phyloP scores from a whole-genome alignment of 1,139 yeast species.

The Blastobotrys persicus region DNA sequence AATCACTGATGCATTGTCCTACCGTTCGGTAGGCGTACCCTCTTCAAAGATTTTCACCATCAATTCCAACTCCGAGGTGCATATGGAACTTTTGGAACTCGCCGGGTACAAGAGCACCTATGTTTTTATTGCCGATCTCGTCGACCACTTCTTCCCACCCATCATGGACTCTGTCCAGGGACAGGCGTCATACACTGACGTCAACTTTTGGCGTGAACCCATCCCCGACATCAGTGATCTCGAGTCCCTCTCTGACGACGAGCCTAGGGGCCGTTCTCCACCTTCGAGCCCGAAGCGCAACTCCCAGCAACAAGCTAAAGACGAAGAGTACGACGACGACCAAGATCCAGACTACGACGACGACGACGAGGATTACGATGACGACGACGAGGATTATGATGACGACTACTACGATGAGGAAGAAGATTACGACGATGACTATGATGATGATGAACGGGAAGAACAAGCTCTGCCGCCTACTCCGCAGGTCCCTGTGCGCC shows the following conservation, averaged over 20 bases:
- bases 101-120: conserved; percentile 91
- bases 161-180: conserved; percentile 28
- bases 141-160: conserved; percentile 97
- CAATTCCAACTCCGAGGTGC: conserved; percentile 95
- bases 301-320: conserved; percentile 13
- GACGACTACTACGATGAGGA: conserved; percentile 35
- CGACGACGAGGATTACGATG: conserved; percentile 37
- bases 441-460: conserved; percentile 35
- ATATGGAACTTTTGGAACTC: conserved; percentile 90
- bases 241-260: conserved; percentile 37
- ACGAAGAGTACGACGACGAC: conserved; percentile 25
- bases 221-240: conserved; percentile 61
- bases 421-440: conserved; percentile 22
- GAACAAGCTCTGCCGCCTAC: conserved; percentile 23
- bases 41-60: conserved; percentile 94
- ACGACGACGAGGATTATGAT: conserved; percentile 38
- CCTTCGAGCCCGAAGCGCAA: conserved; percentile 2
- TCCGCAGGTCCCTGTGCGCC: not conserved
- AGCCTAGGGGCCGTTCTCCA: conserved; percentile 15
- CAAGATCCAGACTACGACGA: conserved; percentile 30
- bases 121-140: conserved; percentile 86
- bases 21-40: conserved; percentile 91
- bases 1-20: conserved; percentile 94
- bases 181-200: conserved; percentile 66
- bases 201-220: conserved; percentile 90